Evolutionary conservation across 495 filamentous ascomycete genomes (phyloP).

Genomic region (Bacidia gigantensis): DNA sequence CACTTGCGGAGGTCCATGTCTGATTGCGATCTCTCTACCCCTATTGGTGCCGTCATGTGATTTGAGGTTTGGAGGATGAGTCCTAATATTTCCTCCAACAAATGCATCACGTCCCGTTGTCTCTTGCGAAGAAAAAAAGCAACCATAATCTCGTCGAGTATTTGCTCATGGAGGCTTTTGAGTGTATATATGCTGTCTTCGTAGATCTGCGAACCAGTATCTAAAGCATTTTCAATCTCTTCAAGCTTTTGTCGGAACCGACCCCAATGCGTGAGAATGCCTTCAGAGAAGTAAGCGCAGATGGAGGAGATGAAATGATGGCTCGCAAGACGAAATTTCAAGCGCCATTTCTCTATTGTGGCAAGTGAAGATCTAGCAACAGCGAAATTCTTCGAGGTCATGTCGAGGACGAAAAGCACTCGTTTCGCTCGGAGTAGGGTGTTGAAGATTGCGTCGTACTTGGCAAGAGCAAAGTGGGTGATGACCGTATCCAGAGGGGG

Average conservation of each 20-base stretch:
- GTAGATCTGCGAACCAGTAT: constrained; percentile 32
- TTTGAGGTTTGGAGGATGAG: constrained; percentile 53
- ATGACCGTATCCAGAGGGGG: constrained; percentile 58
- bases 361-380: constrained; percentile 34
- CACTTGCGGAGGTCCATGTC: neutral
- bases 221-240: constrained; percentile 43
- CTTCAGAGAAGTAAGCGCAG: constrained; percentile 64
- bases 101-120: constrained; percentile 53
- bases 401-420: constrained; percentile 64
- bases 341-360: neutral
- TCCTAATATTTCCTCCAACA: constrained; percentile 67
- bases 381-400: constrained; percentile 34
- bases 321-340: constrained; percentile 55
- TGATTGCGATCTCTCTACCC: neutral
- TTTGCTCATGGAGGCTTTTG: constrained; percentile 54
- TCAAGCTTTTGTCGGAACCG: constrained; percentile 52
- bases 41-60: neutral
- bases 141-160: constrained; percentile 69
- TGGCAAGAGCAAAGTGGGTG: constrained; percentile 47
- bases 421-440: constrained; percentile 62
- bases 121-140: constrained; percentile 55
- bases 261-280: constrained; percentile 56
- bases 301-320: constrained; percentile 62
- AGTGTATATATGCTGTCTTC: constrained; percentile 50
- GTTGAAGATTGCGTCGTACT: constrained; percentile 75